Base-by-base conservation (phyloP, 129 eudicot species). In the Deinandra increscens region DNA sequence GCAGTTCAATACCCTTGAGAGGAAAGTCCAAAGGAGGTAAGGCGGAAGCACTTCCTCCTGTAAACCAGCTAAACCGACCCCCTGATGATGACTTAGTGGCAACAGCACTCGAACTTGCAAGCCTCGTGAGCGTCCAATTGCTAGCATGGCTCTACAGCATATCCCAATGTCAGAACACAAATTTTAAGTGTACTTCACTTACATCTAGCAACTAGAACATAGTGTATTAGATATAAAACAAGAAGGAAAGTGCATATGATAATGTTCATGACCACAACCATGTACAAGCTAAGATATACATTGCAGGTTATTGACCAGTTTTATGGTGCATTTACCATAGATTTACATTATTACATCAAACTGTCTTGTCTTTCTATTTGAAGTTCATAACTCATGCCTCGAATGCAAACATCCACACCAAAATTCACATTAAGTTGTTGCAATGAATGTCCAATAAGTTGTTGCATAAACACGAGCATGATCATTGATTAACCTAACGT, bases 91-190 rank as follows among this genome's bases (percentile, higher is more conserved):
- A 46, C 68, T 89, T 80, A 62, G 83, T 26, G 6, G 96, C 96
- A 81, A 82, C 85, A 39, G 90, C 93, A 84, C 86, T 85, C 42
- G 99, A 77, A 73, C 95, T 89, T 49, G 92, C 86, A 84, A 63
- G 83, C 78, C 99, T 83, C 48, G 84, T 74, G n/a, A 87, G 79
- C 2, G 70, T 53, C 42, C 54, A 72, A 49, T 75, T 79, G 74
- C 87, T 80, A 38, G 74, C 81, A 54, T 75, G 84, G 15, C 82
- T 91, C 99, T 94, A 65, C 67, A 14, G 59, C 36, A 73, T 23
- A 70, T n/a, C 39, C 55, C 53, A 66, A 75, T 17, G 49, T 70
- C 55, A 66, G 5, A 51, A 74, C 6, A 74, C 13, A 15, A 48
- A 15, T 45, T 42, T 66, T 33, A 53, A 22, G 14, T 31, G 20